A percentile compares a stretch with the other conserved stretches of the same genome.
phyloP scores from a whole-genome alignment of 768 basidiomycete species.

The Lactarius evosmus region DNA sequence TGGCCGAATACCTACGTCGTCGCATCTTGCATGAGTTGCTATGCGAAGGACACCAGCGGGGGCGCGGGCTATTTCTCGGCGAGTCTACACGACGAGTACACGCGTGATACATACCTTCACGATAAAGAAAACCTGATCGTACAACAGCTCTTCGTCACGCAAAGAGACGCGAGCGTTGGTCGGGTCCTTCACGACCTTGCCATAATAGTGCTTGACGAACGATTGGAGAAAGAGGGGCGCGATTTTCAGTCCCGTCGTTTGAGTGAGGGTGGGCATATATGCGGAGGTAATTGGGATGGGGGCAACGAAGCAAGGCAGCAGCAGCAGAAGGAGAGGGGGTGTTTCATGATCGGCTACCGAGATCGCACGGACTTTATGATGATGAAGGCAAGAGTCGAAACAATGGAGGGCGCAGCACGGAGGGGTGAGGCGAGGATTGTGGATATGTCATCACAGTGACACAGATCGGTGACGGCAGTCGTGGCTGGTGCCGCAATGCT shows the following conservation, averaged over 20 bases:
- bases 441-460: neutral
- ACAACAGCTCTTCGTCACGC: constrained; percentile 71
- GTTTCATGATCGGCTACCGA: neutral
- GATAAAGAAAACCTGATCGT: constrained; percentile 73
- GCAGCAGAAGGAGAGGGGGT: neutral
- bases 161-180: constrained; percentile 31
- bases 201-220: constrained; percentile 79
- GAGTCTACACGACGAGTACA: neutral
- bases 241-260: constrained; percentile 56
- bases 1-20: constrained; percentile 50
- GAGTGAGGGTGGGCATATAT: constrained; percentile 43
- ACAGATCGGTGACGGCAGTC: too few relatives aligned
- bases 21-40: constrained; percentile 73
- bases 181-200: constrained; percentile 40
- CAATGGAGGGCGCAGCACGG: neutral
- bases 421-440: neutral
- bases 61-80: too few relatives aligned
- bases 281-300: neutral
- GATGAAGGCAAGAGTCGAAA: neutral
- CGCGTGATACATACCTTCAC: constrained; percentile 51
- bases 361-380: neutral
- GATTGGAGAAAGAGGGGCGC: constrained; percentile 71
- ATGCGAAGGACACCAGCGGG: neutral
- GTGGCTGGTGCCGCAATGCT: too few relatives aligned
- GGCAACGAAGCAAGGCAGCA: neutral